Base-by-base conservation (phyloP, 306 rosid species). In the Vicia villosa region DNA sequence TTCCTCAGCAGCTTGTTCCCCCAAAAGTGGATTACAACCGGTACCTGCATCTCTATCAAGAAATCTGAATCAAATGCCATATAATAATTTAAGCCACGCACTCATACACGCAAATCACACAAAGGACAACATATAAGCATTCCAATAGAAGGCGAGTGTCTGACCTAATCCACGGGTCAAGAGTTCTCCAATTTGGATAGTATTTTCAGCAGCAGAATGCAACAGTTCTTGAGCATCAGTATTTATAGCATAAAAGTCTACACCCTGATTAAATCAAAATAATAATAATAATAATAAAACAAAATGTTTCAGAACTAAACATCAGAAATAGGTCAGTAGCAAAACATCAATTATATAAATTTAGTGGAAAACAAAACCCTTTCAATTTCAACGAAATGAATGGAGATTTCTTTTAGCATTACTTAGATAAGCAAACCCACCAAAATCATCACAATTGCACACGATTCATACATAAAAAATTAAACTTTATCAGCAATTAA, bases 81-180 rank as follows among this genome's bases (percentile, higher is more conserved):
- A n/a, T n/a, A 32, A 32, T 8, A 32, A 6, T 32, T 32, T 6
- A 32, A 32, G 37, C 37, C 37, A 32, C 37, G 1, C 37, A 6
- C 9, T 1, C 8, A 26, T 5, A 10, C 13, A 40, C 19, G n/a
- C 16, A 47, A n/a, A n/a, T n/a, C n/a, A n/a, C n/a, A n/a, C n/a
- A n/a, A n/a, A n/a, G n/a, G n/a, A n/a, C n/a, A n/a, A n/a, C n/a
- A n/a, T n/a, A n/a, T n/a, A n/a, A n/a, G n/a, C n/a, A n/a, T n/a
- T n/a, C n/a, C n/a, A n/a, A n/a, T n/a, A n/a, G n/a, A n/a, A n/a
- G n/a, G n/a, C n/a, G n/a, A n/a, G n/a, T n/a, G n/a, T n/a, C n/a
- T n/a, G n/a, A n/a, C 97, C 97, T 87, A 92, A 79, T 28, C 97
- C 96, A 51, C 97, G 96, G 41, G 97, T 92, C 74, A 92, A 81